These are phyloP conservation scores for Rhodotorula glutinis DNA, from an alignment of 1,284 basidiomycete genomes.

Conservation along the genomic window DNA sequence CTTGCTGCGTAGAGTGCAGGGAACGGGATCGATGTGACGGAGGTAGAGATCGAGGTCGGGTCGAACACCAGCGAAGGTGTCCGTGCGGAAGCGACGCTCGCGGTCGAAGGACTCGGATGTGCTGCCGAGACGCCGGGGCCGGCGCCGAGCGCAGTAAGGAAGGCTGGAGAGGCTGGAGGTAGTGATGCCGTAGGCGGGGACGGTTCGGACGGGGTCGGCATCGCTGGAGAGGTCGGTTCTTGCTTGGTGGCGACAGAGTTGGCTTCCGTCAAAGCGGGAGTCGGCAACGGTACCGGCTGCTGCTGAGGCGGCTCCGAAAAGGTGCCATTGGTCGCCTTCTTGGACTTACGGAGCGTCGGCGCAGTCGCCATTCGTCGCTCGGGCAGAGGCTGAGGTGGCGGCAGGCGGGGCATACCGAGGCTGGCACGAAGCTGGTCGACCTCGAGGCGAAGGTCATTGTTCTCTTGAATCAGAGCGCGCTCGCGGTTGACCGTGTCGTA, in stretches of 20 bases:
- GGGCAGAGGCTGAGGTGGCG: slow-evolving; percentile 31
- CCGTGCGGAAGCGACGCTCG: not conserved
- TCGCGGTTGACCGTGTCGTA: slow-evolving; percentile 41
- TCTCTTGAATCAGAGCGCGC: slow-evolving; percentile 39
- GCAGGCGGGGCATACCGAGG: slow-evolving; percentile 39
- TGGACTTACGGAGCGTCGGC: slow-evolving; percentile 23
- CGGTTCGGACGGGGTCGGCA: slow-evolving; percentile 3
- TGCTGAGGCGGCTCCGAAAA: too few species aligned
- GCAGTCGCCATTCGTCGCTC: slow-evolving; percentile 17
- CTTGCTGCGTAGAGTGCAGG: not conserved
- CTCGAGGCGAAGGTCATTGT: slow-evolving; percentile 40
- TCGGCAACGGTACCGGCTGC: not conserved
- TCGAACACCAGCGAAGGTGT: slow-evolving; percentile 4
- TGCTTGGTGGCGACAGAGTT: not conserved
- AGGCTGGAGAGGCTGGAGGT: not conserved
- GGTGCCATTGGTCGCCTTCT: slow-evolving; percentile 5
- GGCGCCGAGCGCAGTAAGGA: not conserved
- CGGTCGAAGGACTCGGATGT: not conserved
- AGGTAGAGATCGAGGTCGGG: not conserved
- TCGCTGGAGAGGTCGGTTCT: not conserved
- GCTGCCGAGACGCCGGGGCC: not conserved
- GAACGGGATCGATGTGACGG: not conserved
- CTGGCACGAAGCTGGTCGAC: slow-evolving; percentile 40
- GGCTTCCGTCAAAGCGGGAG: not conserved
- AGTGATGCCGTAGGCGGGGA: not conserved